Base-by-base conservation (phyloP, 768 basidiomycete species). In the Tylopilus subfusipes region DNA sequence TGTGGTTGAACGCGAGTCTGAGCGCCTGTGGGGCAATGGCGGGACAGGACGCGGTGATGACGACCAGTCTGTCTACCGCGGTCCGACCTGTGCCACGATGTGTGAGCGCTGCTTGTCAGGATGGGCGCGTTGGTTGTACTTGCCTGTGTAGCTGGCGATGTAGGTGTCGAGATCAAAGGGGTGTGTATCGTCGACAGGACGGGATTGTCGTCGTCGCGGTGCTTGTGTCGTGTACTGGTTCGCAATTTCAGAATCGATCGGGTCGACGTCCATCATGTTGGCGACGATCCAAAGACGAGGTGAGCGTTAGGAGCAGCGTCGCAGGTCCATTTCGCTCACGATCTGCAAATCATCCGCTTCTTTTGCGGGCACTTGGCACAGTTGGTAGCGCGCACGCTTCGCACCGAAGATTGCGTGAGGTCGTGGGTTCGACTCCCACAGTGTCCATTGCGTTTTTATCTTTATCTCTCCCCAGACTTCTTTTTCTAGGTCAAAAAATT, bases 121-220 rank as follows among this genome's bases (percentile, higher is more conserved):
- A 5, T n/a, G n/a, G 22, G 18, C n/a, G 36, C n/a, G 24, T n/a
- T 19, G 34, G 13, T n/a, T n/a, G 36, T 27, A 25, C 53, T 50
- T 42, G 89, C 92, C 90, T 58, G 84, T 77, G 73, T 94, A 95
- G 50, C 82, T 80, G 40, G 85, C 75, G 54, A 86, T 83, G 68
- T 91, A 89, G 39, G 82, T 70, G 53, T 95, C 93, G 50, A 95
- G 80, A 65, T 96, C 93, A 65, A 93, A 94, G 5, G 93, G 90
- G 65, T 93, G 91, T 0, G 78, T 78, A 40, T 90, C 88, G 68
- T 93, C 86, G 14, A 93, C 79, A 13, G 74, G 72, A 2, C 79
- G 79, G 21, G 76, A 59, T 33, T 52, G 48, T 22, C 68, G 63
- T 52, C 62, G 56, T 55, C 63, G 52, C 5, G 52, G 36, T 10